Conservation (phyloP, 768 basidiomycete species). For the Boletus tomentosulus region DNA sequence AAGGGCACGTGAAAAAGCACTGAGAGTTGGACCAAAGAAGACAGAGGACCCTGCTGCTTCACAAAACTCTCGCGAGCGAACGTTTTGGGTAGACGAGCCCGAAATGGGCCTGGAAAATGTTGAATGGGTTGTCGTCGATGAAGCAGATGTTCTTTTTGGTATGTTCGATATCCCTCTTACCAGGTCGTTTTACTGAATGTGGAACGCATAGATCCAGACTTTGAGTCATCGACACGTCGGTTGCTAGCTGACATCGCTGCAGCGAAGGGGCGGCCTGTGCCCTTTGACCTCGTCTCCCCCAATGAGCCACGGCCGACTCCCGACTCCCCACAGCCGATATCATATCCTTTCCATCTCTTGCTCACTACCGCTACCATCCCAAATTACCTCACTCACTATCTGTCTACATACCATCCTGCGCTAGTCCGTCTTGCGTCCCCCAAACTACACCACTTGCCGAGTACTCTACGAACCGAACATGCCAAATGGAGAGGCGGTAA, state of each 20-base stretch:
- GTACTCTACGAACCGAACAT: conserved; percentile 65
- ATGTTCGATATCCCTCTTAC: conserved; percentile 14
- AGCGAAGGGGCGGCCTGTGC: conserved; percentile 42
- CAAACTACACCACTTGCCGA: conserved; percentile 72
- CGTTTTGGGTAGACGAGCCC: conserved; percentile 45
- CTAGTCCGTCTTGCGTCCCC: conserved; percentile 78
- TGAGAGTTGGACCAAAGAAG: conserved; percentile 17
- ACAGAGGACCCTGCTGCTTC: conserved; percentile 26
- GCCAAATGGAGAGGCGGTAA: conserved; percentile 76
- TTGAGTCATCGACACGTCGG: conserved; percentile 65
- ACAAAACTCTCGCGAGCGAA: conserved; percentile 18
- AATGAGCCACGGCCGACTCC: conserved; percentile 3
- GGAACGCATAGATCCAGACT: conserved; percentile 63
- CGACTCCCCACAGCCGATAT: conserved; percentile 14
- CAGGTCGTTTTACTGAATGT: neutral
- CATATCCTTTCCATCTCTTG: conserved; percentile 77
- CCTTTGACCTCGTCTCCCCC: conserved; percentile 19
- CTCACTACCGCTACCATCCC: conserved; percentile 89
- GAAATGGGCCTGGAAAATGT: conserved; percentile 64
- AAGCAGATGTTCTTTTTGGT: conserved; percentile 91
- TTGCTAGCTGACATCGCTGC: conserved; percentile 68
- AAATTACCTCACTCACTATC: conserved; percentile 60
- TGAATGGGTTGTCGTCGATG: conserved; percentile 89
- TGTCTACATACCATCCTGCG: conserved; percentile 56
- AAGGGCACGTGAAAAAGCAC: conserved; percentile 23